Evolutionary conservation across 2,329 filamentous ascomycete species (phyloP), one percentile per base, ranked within the genome.

Genomic region (Xylariaceae sp.): DNA sequence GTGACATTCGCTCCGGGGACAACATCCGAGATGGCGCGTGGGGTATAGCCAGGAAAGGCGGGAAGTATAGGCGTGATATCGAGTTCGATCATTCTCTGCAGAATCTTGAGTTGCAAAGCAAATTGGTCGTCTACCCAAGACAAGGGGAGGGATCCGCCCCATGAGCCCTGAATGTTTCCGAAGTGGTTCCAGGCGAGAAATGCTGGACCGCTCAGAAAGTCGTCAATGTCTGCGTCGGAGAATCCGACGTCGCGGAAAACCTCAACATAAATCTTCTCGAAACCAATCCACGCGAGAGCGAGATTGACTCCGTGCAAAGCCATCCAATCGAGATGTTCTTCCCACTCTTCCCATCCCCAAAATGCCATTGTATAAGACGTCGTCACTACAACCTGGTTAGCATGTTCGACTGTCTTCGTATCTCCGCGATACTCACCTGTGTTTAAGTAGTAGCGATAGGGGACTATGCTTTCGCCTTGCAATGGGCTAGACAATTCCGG

Each of bases 281-380:
- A 57, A 11, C 55, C 55, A 31, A 50, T 55, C 55, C 55, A 57
- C 14, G 55, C 55, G 5, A 57, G 50, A 32, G 53, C 49, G 2
- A 49, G 45, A 41, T 57, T 57, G 38, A 57, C 50, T 1, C 55
- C 55, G 6, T 39, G 52, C 4, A 57, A 43, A 12, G 55, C 55
- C 52, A 57, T 55, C 55, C 55, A 57, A 33, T 57, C 55, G 4
- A 57, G 53, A 14, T 57, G 55, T 11, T 55, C 45, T 35, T 55
- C 50, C 55, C 55, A 57, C 35, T 57, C 42, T 3, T 53, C 41
- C 55, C 55, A 57, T 27, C 45, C 42, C 55, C 55, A 57, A 45
- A 55, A 57, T 6, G 53, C 53, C 12, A 39, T 44, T 4, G 53
- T 57, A 39, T 57, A 57, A 36, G 55, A 57, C 12, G 52, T 55